Evolutionary conservation across 345 rosid genomes (phyloP).

Genomic region (Gossypium longicalyx): DNA sequence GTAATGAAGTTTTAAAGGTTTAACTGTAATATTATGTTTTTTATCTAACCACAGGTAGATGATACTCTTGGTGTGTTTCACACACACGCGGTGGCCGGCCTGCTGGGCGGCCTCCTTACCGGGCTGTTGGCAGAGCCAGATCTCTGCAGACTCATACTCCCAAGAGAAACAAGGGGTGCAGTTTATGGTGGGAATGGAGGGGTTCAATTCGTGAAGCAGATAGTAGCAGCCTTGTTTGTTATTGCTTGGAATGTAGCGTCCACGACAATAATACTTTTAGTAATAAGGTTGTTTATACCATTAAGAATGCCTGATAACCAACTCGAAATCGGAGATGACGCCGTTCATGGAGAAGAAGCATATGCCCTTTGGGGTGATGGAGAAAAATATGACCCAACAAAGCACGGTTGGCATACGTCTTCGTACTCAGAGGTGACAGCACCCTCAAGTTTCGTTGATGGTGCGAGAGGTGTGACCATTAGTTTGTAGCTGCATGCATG

Average conservation of each 20-base stretch:
- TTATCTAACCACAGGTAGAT: slow-evolving; percentile 42
- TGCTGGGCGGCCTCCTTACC: slow-evolving; percentile 69
- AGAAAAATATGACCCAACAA: slow-evolving; percentile 72
- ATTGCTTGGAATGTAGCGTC: slow-evolving; percentile 59
- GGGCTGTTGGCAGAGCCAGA: slow-evolving; percentile 82
- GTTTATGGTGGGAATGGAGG: slow-evolving; percentile 77
- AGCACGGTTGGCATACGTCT: slow-evolving; percentile 37
- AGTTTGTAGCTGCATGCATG: slow-evolving; percentile 35
- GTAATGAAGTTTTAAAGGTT: no score
- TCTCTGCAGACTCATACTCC: slow-evolving; percentile 47
- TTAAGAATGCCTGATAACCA: slow-evolving; percentile 78
- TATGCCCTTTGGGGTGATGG: slow-evolving; percentile 99
- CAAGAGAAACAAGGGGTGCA: slow-evolving; percentile 49
- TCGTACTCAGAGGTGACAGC: slow-evolving; percentile 31
- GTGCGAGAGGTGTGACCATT: slow-evolving; percentile 75
- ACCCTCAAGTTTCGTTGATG: slow-evolving; percentile 46
- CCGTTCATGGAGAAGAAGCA: slow-evolving; percentile 95
- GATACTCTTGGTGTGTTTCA: slow-evolving; percentile 82
- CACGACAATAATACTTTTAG: slow-evolving; percentile 56
- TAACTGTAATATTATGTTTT: background rate
- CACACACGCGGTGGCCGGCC: slow-evolving; percentile 91
- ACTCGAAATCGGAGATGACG: slow-evolving; percentile 80
- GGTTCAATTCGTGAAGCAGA: slow-evolving; percentile 59
- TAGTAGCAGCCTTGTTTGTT: slow-evolving; percentile 65
- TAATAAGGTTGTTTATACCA: slow-evolving; percentile 57